Evolutionary conservation across 1,284 basidiomycete species (phyloP).

Genomic region (Cryptococcus maquisensis): DNA sequence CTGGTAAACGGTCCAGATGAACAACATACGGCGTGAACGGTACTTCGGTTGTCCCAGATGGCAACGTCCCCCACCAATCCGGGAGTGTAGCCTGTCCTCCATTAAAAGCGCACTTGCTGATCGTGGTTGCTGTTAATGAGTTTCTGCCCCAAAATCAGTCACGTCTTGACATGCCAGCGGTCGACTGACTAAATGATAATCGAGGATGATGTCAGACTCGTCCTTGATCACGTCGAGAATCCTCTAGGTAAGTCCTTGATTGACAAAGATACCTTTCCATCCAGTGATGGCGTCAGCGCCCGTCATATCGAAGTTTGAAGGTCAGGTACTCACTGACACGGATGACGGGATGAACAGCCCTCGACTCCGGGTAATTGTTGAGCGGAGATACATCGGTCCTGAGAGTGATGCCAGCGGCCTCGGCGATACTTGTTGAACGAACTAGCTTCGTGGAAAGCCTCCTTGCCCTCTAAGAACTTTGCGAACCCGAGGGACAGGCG

Average conservation of each 20-base stretch:
- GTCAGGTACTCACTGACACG: conserved; percentile 48
- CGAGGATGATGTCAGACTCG: conserved; percentile 53
- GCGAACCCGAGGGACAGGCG: conserved; percentile 57
- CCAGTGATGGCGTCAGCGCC: conserved; percentile 53
- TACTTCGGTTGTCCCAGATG: conserved; percentile 54
- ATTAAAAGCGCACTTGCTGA: conserved; percentile 55
- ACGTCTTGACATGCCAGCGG: background rate
- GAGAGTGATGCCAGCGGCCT: conserved; percentile 29
- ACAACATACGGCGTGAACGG: conserved; percentile 52
- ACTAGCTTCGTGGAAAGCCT: conserved; percentile 57
- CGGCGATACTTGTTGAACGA: conserved; percentile 55
- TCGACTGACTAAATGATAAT: conserved; percentile 22
- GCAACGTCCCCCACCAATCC: conserved; percentile 31
- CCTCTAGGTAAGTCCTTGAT: conserved; percentile 59
- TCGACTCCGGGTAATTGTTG: conserved; percentile 57
- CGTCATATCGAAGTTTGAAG: background rate
- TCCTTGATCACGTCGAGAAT: conserved; percentile 60
- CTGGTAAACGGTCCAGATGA: background rate
- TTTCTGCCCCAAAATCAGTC: conserved; percentile 39
- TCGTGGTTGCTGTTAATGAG: conserved; percentile 53
- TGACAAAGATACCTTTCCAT: conserved; percentile 63
- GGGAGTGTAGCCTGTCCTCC: conserved; percentile 43
- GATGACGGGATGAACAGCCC: conserved; percentile 55
- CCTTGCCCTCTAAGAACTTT: conserved; percentile 59
- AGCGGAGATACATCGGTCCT: conserved; percentile 49